A percentile compares a stretch with the other conserved stretches of the same genome.
These are phyloP conservation scores for Rhynchospora tenuis DNA, from an alignment of 176 grass and related monocot genomes.

Conservation along the genomic window DNA sequence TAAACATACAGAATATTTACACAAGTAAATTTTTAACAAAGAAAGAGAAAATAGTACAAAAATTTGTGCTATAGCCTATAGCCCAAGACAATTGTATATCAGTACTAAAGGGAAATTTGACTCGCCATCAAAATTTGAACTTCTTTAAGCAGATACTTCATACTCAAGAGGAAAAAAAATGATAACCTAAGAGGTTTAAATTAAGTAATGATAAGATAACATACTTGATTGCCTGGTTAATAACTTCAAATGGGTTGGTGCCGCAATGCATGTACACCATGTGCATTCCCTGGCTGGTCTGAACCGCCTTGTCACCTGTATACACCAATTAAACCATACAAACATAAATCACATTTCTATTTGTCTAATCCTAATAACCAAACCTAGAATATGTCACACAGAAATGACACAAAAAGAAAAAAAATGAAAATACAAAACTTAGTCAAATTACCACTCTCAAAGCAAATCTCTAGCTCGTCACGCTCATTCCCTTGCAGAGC, in stretches of 20 bases:
- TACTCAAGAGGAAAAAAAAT: not conserved
- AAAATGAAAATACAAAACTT: not conserved
- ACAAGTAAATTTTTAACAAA: not conserved
- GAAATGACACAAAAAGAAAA: not conserved
- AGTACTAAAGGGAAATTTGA: not conserved
- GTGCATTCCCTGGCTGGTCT: constrained; percentile 37
- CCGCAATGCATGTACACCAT: constrained; percentile 67
- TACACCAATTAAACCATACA: constrained; percentile 1
- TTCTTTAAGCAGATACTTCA: not conserved
- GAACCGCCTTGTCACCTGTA: constrained; percentile 57
- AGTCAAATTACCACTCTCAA: constrained; percentile 64
- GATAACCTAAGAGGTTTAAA: not conserved
- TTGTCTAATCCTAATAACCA: not conserved
- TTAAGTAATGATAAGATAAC: not conserved
- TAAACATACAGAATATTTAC: not conserved
- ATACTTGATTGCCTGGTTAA: constrained; percentile 55
- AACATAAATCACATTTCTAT: not conserved
- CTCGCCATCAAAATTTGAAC: too few species aligned
- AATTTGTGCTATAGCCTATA: not conserved
- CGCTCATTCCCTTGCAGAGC: constrained; percentile 60
- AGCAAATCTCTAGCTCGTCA: constrained; percentile 58
- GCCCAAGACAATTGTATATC: not conserved
- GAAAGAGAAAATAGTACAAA: not conserved
- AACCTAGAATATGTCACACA: not conserved
- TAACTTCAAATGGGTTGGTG: constrained; percentile 57